Percentiles rank a stretch among this genome's conserved stretches.
phyloP scores from a whole-genome alignment of 805 yeast genomes.

The Metschnikowia kunwiensis region DNA sequence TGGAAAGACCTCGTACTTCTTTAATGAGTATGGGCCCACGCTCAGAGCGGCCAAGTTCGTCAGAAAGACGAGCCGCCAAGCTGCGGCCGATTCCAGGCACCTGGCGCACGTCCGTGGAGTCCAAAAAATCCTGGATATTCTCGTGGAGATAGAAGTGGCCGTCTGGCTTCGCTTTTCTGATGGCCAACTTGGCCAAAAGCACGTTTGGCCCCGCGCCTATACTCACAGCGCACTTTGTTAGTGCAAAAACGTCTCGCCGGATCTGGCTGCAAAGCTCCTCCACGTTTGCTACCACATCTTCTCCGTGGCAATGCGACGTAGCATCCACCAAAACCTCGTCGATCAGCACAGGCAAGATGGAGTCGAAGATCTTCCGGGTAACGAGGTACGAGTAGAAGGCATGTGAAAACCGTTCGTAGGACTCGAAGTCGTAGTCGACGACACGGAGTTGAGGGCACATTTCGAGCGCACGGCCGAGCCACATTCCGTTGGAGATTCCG shows the following conservation, averaged over 20 bases:
- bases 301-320: slow-evolving; percentile 26
- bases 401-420: slow-evolving; percentile 64
- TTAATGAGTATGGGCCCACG: slow-evolving; percentile 28
- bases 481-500: slow-evolving; percentile 88
- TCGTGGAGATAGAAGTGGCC: slow-evolving; percentile 48
- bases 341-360: slow-evolving; percentile 76
- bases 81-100: slow-evolving; percentile 66
- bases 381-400: slow-evolving; percentile 60
- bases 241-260: slow-evolving; percentile 37
- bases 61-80: slow-evolving; percentile 44
- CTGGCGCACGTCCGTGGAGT: slow-evolving; percentile 32
- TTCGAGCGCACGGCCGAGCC: slow-evolving; percentile 66
- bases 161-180: slow-evolving; percentile 75
- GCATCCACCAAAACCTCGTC: slow-evolving; percentile 88
- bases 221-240: slow-evolving; percentile 68
- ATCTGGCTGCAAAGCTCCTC: slow-evolving; percentile 30
- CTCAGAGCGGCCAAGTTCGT: slow-evolving; percentile 22
- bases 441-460: slow-evolving; percentile 65
- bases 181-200: slow-evolving; percentile 70
- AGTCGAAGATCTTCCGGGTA: slow-evolving; percentile 40
- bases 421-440: slow-evolving; percentile 70
- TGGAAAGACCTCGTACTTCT: slow-evolving; percentile 36
- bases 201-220: slow-evolving; percentile 77
- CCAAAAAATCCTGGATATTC: slow-evolving; percentile 32
- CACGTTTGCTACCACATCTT: slow-evolving; percentile 3